Percentiles rank a stretch among this genome's conserved stretches.
Evolutionary conservation across 257 asterid genomes (phyloP).

Genomic region (Eucommia ulmoides): DNA sequence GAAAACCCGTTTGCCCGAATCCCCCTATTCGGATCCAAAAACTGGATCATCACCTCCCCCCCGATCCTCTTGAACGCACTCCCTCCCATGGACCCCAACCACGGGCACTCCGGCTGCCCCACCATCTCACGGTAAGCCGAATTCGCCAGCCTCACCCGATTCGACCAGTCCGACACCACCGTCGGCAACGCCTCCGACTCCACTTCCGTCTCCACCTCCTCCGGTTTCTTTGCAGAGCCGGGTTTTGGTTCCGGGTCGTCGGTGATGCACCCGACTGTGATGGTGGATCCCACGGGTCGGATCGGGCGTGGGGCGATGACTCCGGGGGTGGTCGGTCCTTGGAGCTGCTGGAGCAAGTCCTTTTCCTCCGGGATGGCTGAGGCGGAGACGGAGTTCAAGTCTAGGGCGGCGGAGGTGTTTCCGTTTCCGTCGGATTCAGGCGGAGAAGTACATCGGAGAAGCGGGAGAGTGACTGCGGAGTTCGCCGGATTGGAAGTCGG

Average conservation of each 20-base stretch:
- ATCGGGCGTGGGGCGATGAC: conserved; percentile 60
- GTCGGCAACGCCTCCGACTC: conserved; percentile 61
- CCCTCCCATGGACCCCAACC: conserved; percentile 49
- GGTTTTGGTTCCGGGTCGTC: conserved; percentile 1
- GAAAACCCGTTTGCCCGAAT: conserved; percentile 31
- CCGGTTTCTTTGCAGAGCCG: conserved; percentile 13
- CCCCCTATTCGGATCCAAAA: conserved; percentile 20
- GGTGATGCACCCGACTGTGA: conserved; percentile 22
- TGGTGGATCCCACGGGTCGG: conserved; percentile 59
- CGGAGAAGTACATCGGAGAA: conserved; percentile 16
- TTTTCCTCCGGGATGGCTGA: conserved; percentile 33
- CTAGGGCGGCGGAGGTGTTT: conserved; percentile 25
- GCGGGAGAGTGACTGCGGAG: conserved; percentile 31
- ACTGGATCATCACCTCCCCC: conserved; percentile 51
- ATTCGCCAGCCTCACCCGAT: conserved; percentile 62
- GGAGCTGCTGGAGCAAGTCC: conserved; percentile 33
- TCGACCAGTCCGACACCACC: conserved; percentile 49
- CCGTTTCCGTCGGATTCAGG: background rate
- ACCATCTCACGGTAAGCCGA: conserved; percentile 79
- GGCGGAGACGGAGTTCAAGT: conserved; percentile 37
- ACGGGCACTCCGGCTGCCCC: conserved; percentile 89
- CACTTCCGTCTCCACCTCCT: conserved; percentile 55
- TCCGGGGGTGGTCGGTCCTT: conserved; percentile 18
- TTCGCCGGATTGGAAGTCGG: conserved; percentile 37
- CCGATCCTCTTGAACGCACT: conserved; percentile 63